phyloP scores from a whole-genome alignment of 2,329 filamentous ascomycete genomes.

The Colletotrichum endophyticum region DNA sequence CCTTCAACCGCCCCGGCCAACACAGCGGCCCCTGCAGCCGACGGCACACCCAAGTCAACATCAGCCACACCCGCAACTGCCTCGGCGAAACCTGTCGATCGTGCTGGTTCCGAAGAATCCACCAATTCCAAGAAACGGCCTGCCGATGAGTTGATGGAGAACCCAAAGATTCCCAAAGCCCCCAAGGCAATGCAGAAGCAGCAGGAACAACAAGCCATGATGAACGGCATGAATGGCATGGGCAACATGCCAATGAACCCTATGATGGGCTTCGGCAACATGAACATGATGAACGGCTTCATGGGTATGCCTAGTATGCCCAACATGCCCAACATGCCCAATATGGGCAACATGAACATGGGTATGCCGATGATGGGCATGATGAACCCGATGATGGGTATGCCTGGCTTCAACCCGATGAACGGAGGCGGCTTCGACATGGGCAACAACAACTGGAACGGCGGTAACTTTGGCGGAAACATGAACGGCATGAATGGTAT shows the following conservation, averaged over 20 bases:
- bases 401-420: conserved; percentile 24
- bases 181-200: conserved; percentile 69
- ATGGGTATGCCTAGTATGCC: conserved; percentile 42
- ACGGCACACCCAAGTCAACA: conserved; percentile 31
- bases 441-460: conserved; percentile 29
- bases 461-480: conserved; percentile 37
- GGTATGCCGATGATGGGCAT: conserved; percentile 37
- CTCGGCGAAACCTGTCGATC: conserved; percentile 25
- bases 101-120: conserved; percentile 27
- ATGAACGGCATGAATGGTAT: conserved; percentile 34
- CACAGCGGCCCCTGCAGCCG: conserved; percentile 25
- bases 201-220: conserved; percentile 53
- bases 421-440: conserved; percentile 32
- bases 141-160: conserved; percentile 73
- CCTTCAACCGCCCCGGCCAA: conserved; percentile 23
- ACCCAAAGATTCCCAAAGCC: conserved; percentile 68
- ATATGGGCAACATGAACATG: conserved; percentile 29
- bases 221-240: conserved; percentile 50
- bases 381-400: conserved; percentile 29
- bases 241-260: conserved; percentile 34
- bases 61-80: conserved; percentile 30
- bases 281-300: conserved; percentile 27
- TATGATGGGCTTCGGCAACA: conserved; percentile 27
- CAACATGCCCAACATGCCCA: conserved; percentile 29
- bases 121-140: conserved; percentile 76